Evolutionary conservation across 192 early-diverging fungal genomes (phyloP), one percentile per base, ranked within the genome.

Genomic region (Coemansia sp.): DNA sequence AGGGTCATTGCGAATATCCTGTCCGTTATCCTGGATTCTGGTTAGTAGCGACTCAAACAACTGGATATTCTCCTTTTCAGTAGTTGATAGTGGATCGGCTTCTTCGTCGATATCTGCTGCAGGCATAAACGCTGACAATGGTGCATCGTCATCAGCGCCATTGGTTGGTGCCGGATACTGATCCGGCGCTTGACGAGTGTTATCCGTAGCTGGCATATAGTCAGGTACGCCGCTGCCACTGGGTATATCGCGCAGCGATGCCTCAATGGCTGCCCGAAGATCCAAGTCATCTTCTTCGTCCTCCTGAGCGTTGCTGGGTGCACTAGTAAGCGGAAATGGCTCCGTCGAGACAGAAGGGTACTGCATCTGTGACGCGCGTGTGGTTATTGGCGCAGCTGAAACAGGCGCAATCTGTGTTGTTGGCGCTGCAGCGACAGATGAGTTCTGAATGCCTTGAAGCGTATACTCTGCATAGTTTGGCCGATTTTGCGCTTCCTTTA

Each of bases 31-130:
- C 53, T 90, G 91, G 23, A 94, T 86, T 50, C 89, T 80, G 41
- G 92, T 88, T 55, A 99, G 85, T 11, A 97, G 81, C 13, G 93
- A 86, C 27, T 92, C 85, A 57, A 99, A 99, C 10, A 96, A 65
- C 69, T 91, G 85, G 29, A 99, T 88, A 39, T 94, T 96, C 66
- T 97, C 93, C 48, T 88, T 84, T 71, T 99, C 95, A 8, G 87
- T 84, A 1, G 75, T 57, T 22, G 88, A 83, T 60, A 99, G 65
- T 47, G 93, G 91, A 47, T 88, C 74, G 5, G 67, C 47, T 16
- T 76, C 66, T 2, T 77, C 66, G 19, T 57, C 64, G 52, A 59
- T 66, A 45, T 45, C 50, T 19, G 54, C 67, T 24, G 59, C 60
- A 19, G 71, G 74, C 80, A 78, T 78, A 64, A 75, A 77, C 0